Conservation (phyloP, 2,329 filamentous ascomycete genomes). For the Pseudogymnoascus sp. region DNA sequence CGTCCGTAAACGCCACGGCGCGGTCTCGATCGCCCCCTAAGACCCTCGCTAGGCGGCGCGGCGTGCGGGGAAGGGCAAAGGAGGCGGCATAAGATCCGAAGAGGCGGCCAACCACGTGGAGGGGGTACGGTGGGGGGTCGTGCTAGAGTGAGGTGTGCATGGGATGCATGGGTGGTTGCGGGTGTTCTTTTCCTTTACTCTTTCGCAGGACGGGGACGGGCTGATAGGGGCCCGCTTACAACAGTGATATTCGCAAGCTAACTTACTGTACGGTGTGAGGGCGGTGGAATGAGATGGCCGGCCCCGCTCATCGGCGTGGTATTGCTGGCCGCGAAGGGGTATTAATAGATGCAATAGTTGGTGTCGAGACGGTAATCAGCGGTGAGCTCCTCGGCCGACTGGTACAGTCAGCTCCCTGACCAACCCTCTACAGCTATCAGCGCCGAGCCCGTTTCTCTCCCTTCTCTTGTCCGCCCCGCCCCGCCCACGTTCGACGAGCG, state of each 20-base stretch:
- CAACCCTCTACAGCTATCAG: background rate
- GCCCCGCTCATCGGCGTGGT: background rate
- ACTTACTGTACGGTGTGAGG: background rate
- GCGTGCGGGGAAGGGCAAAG: background rate
- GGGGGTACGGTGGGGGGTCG: background rate
- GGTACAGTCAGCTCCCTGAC: background rate
- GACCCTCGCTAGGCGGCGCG: background rate
- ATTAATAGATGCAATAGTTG: background rate
- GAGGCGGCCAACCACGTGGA: constrained; percentile 2
- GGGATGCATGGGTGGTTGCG: background rate
- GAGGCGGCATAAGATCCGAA: background rate
- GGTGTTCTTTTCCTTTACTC: background rate
- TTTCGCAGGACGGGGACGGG: background rate
- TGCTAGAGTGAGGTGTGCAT: background rate
- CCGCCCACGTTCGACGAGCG: background rate
- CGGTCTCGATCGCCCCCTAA: background rate
- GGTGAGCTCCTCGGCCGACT: background rate
- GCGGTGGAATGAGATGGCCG: background rate
- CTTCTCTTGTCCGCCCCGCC: background rate
- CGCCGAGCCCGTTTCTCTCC: background rate
- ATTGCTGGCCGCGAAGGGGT: background rate
- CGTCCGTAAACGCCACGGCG: background rate
- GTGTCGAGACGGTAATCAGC: background rate
- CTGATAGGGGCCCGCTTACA: background rate
- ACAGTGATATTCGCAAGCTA: background rate